These are phyloP conservation scores for Apiosordaria backusii DNA, from an alignment of 495 filamentous ascomycete species.

Conservation along the genomic window DNA sequence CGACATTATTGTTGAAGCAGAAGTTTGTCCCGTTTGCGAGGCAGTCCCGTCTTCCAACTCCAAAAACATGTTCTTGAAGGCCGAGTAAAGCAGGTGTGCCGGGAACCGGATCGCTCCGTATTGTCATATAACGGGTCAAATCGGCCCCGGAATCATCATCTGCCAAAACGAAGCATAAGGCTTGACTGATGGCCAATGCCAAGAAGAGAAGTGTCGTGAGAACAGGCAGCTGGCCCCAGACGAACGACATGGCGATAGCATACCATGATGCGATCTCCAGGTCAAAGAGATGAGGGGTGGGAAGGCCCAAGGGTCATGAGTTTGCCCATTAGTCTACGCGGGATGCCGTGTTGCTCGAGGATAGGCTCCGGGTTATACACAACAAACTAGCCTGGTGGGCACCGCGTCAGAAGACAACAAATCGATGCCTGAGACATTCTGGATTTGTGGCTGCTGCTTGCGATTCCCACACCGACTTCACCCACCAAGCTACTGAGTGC, in stretches of 20 bases:
- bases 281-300: background rate
- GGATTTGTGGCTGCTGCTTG: slow-evolving; percentile 11
- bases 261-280: slow-evolving; percentile 16
- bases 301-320: background rate
- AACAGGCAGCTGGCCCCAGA: slow-evolving; percentile 14
- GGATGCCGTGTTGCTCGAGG: slow-evolving; percentile 11
- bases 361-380: slow-evolving; percentile 8
- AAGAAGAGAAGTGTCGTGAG: background rate
- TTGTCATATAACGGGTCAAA: background rate
- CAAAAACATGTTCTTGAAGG: slow-evolving; percentile 12
- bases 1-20: slow-evolving; percentile 30
- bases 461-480: slow-evolving; percentile 9
- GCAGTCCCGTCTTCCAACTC: slow-evolving; percentile 28
- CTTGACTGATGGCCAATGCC: background rate
- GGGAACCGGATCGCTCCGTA: slow-evolving; percentile 19
- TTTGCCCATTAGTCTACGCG: background rate
- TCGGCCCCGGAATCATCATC: background rate
- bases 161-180: background rate
- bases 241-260: slow-evolving; percentile 16
- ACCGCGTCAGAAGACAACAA: slow-evolving; percentile 19
- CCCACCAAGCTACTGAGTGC: slow-evolving; percentile 8
- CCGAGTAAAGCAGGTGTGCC: slow-evolving; percentile 23
- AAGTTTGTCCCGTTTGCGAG: slow-evolving; percentile 34
- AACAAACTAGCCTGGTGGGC: background rate
- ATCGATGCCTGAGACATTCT: slow-evolving; percentile 14